Evolutionary conservation across 257 asterid genomes (phyloP).

Genomic region (Solanum rostratum): DNA sequence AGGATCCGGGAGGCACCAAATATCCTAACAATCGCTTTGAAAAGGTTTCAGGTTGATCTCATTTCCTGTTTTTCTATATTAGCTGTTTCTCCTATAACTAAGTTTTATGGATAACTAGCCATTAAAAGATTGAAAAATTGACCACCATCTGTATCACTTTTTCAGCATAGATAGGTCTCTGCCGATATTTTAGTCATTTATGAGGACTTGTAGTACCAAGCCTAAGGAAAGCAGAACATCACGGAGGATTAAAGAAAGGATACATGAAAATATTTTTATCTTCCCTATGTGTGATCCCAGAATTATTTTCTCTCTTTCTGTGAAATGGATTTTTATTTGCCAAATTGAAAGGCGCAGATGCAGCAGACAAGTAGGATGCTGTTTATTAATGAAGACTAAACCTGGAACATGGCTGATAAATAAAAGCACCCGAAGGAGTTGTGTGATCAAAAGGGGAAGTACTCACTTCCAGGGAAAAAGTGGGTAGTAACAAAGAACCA

Average conservation of each 20-base stretch:
- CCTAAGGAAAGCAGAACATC: background rate
- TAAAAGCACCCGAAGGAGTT: background rate
- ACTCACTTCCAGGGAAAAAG: background rate
- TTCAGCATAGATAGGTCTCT: background rate
- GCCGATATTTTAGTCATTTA: background rate
- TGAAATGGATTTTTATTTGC: background rate
- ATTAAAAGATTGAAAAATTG: background rate
- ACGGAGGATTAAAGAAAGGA: background rate
- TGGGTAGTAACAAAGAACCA: background rate
- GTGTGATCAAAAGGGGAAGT: background rate
- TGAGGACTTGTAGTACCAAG: background rate
- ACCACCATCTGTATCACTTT: background rate
- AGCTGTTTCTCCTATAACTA: background rate
- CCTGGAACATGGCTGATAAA: background rate
- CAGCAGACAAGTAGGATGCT: background rate
- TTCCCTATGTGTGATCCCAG: no score
- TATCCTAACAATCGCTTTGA: constrained; percentile 89
- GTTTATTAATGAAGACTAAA: background rate
- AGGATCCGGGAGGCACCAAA: constrained; percentile 67
- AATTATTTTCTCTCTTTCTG: background rate
- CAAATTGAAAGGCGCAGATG: background rate
- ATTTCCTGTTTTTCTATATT: background rate
- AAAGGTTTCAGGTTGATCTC: constrained; percentile 79
- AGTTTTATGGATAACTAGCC: background rate
- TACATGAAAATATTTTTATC: background rate